These are phyloP conservation scores for Linum tenue DNA, from an alignment of 345 rosid genomes.

Conservation along the genomic window DNA sequence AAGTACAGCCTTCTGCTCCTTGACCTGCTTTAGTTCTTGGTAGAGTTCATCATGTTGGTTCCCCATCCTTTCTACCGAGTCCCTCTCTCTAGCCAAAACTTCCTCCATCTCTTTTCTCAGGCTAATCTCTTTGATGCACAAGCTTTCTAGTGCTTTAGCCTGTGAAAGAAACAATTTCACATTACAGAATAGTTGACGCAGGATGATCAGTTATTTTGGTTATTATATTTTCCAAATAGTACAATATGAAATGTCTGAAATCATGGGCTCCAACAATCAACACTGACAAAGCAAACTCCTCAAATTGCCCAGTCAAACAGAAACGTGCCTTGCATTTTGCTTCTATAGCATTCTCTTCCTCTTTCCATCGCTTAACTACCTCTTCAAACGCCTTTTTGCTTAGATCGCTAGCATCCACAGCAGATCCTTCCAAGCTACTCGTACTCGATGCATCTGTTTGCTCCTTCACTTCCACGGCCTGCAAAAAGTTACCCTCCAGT, in stretches of 20 bases:
- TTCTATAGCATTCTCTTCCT: constrained; percentile 55
- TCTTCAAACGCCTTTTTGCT: constrained; percentile 37
- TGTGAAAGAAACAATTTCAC: constrained; percentile 21
- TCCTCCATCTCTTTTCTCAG: constrained; percentile 58
- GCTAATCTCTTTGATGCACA: constrained; percentile 48
- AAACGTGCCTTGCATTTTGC: constrained; percentile 59
- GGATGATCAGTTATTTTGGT: neutral
- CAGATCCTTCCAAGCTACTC: constrained; percentile 33
- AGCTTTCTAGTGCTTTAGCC: constrained; percentile 58
- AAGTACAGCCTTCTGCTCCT: constrained; percentile 39
- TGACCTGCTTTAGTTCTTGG: constrained; percentile 42
- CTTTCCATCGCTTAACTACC: constrained; percentile 41
- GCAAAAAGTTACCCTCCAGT: constrained; percentile 21
- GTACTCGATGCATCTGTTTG: constrained; percentile 24
- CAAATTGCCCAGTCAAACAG: neutral
- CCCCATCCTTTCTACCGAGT: constrained; percentile 37
- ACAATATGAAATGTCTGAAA: neutral
- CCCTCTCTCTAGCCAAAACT: constrained; percentile 37
- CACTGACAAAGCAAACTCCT: neutral
- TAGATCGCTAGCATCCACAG: constrained; percentile 30
- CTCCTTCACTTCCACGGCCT: constrained; percentile 39
- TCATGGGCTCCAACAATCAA: neutral
- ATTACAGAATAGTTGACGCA: too few species aligned
- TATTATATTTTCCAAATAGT: neutral
- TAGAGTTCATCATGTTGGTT: constrained; percentile 33